Evolutionary conservation across 2,329 filamentous ascomycete species (phyloP), one percentile per base, ranked within the genome.

Genomic region (Claviceps sorghi): DNA sequence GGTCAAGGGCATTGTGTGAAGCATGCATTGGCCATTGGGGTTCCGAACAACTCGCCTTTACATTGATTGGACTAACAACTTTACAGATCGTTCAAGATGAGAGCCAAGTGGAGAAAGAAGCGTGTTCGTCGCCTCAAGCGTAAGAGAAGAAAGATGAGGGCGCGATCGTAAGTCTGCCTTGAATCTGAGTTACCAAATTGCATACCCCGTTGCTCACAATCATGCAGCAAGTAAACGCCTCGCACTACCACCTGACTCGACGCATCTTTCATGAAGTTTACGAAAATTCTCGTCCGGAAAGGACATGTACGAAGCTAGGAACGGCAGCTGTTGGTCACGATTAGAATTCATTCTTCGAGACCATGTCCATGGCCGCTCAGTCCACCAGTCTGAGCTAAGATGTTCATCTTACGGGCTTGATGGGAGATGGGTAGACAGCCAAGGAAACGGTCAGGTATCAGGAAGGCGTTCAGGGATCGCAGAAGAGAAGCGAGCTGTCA

Each of bases 31-130:
- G 19, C n/a, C 21, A 44, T 44, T 50, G 5, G 10, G 26, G 9
- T 3, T 30, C 11, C 26, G n/a, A 11, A 30, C 17, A 5, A 29
- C 2, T 19, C 6, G 26, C 17, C 10, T 21, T 11, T 11, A 7
- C 2, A 4, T 19, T 19, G 13, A 34, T 4, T 21, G 30, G 32
- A 15, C 44, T 48, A 52, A 51, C 50, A 32, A 42, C 11, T 26
- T 49, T 13, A 21, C 26, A 54, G 50, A 61, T 64, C 63, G 70
- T 74, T 75, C 77, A 82, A 75, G 76, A 82, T 83, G 80, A 79
- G 91, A 93, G 90, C 89, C 72, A 97, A 97, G 82, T 97, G 93
- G 93, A 93, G 91, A 82, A 98, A 98, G 87, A 98, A 98, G 91
- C 83, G 93, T 74, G 90, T 95, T 78, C 83, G 93, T 69, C 85